A percentile compares a stretch with the other conserved stretches of the same genome.
Evolutionary conservation across 495 filamentous ascomycete species (phyloP).

Genomic region (Peziza echinospora): DNA sequence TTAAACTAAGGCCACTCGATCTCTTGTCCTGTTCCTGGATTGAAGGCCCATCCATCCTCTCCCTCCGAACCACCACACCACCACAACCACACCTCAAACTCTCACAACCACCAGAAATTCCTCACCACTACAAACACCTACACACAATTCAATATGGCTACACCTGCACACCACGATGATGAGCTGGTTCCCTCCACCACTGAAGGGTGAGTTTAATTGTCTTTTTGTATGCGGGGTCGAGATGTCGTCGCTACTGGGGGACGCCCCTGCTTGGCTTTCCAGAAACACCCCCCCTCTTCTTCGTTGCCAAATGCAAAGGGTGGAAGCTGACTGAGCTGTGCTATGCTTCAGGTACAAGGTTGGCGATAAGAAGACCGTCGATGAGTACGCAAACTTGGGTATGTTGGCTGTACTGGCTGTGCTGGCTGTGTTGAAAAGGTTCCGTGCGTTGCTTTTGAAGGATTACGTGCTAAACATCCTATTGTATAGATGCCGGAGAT

Average conservation of each 20-base stretch:
- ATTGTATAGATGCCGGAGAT: conserved; percentile 39
- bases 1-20: too few species aligned
- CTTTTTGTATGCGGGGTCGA: conserved; percentile 1
- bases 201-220: conserved; percentile 32
- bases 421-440: not conserved
- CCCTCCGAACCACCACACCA: too few species aligned
- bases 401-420: conserved; percentile 21
- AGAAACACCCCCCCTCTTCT: not conserved
- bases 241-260: too few species aligned
- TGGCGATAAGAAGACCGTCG: conserved; percentile 89
- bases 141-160: conserved; percentile 29
- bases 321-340: too few species aligned
- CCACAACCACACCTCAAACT: conserved; percentile 3
- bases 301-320: too few species aligned
- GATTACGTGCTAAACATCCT: not conserved
- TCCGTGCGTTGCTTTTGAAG: not conserved
- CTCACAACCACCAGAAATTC: not conserved
- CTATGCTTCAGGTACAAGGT: conserved; percentile 68
- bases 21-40: too few species aligned
- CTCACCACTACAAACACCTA: conserved; percentile 2
- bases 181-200: conserved; percentile 71
- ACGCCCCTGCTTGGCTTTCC: not conserved
- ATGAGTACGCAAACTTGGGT: conserved; percentile 85
- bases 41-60: too few species aligned
- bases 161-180: conserved; percentile 49